Base-by-base conservation (phyloP, 2,329 filamentous ascomycete species). In the Helotiales sp. region DNA sequence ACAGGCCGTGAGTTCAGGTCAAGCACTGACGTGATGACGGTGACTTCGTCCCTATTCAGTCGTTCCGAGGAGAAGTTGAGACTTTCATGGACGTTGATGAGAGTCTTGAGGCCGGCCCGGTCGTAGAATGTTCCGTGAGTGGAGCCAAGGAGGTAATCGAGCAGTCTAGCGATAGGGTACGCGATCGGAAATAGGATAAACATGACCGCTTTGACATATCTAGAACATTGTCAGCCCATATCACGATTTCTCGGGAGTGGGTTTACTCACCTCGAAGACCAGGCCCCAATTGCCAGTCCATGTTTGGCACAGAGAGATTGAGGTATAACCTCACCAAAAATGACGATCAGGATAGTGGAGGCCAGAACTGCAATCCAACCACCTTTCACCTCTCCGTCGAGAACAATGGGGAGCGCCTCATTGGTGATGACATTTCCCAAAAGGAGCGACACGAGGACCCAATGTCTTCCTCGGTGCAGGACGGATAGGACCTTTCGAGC, bases 371-470 rank as follows among this genome's bases (percentile, higher is more conserved):
- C 62, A 38, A 65, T 92, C 79, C 95, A 91, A 63, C 93, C 93
- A 60, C 93, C 93, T 27, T 93, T 93, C 22, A 98, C 83, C 57
- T 91, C 96, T 54, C 93, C 82, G 74, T 98, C 93, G 47, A 98
- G 82, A 10, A 98, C 90, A 60, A 98, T 96, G 19, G 93, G 93
- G 12, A 96, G 79, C 2, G 93, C 95, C 75, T 97, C 93, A 73
- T 98, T 97, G 64, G 93, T 96, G 67, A 98, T 95, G 71, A 98
- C 93, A 73, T 98, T 98, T 72, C 91, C 91, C 55, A 98, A 79
- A 8, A 98, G 81, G 27, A 98, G 77, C 1, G 93, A 97, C 53
- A 98, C 93, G 55, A 98, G 79, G 17, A 98, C 93, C 93, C 93
- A 98, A 73, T 98, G 93, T 73, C 97, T 97, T 67, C 93, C 93